These are phyloP conservation scores for Cardamine chenopodiifolia DNA, from an alignment of 345 rosid genomes.

Conservation along the genomic window DNA sequence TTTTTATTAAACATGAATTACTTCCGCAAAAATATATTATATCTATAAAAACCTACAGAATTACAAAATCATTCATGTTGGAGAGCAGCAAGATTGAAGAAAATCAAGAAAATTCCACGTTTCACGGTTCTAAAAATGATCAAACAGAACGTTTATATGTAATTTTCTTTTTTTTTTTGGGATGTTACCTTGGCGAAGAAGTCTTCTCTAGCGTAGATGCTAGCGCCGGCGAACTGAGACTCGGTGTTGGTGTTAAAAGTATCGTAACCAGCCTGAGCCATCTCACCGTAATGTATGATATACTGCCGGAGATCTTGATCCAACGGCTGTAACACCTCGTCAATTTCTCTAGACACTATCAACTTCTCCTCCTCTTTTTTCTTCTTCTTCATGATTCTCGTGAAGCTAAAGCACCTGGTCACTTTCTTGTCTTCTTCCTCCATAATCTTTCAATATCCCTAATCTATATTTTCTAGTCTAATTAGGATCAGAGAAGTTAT, in stretches of 20 bases:
- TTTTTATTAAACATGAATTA: not conserved
- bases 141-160: not conserved
- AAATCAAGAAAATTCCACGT: not conserved
- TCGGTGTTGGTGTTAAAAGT: slow-evolving; percentile 60
- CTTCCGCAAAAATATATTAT: not conserved
- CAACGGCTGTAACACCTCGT: slow-evolving; percentile 67
- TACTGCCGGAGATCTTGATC: slow-evolving; percentile 70
- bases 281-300: slow-evolving; percentile 80
- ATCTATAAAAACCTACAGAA: not conserved
- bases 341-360: slow-evolving; percentile 32
- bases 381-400: slow-evolving; percentile 31
- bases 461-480: slow-evolving; percentile 16
- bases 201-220: slow-evolving; percentile 55
- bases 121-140: not conserved
- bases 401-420: slow-evolving; percentile 38
- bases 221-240: slow-evolving; percentile 65
- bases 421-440: slow-evolving; percentile 37
- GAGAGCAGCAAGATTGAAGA: not conserved
- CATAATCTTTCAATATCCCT: slow-evolving; percentile 22
- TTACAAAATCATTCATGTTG: not conserved
- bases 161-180: not conserved
- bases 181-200: slow-evolving; percentile 54
- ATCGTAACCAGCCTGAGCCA: slow-evolving; percentile 81
- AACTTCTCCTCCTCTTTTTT: slow-evolving; percentile 37
- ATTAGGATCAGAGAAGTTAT: slow-evolving; percentile 10